These are phyloP conservation scores for Ceratobasidium sp. DNA, from an alignment of 1,284 basidiomycete species.

Conservation along the genomic window DNA sequence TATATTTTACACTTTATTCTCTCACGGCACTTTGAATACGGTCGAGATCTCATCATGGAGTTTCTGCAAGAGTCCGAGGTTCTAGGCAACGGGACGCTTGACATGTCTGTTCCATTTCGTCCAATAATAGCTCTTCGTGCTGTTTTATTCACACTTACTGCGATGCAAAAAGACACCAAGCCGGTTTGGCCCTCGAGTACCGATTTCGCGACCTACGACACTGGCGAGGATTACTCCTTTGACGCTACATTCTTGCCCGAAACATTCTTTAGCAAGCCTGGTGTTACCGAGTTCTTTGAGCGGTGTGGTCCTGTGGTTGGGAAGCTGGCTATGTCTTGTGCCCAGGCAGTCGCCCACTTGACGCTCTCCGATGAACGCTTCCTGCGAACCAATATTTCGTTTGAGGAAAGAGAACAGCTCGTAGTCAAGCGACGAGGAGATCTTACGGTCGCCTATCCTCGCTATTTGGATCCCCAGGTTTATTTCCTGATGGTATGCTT, in stretches of 20 bases:
- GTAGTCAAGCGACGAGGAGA: conserved; percentile 75
- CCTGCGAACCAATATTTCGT: conserved; percentile 67
- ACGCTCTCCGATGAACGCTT: conserved; percentile 84
- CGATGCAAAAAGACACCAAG: conserved; percentile 74
- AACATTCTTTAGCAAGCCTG: conserved; percentile 66
- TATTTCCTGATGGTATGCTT: conserved; percentile 82
- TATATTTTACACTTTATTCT: conserved; percentile 86
- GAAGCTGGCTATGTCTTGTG: conserved; percentile 71
- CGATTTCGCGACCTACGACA: conserved; percentile 70
- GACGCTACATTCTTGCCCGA: conserved; percentile 67
- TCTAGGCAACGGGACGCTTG: conserved; percentile 46
- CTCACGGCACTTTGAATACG: conserved; percentile 87
- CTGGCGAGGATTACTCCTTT: conserved; percentile 71
- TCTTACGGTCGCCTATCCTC: conserved; percentile 72
- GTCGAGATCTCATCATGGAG: conserved; percentile 82
- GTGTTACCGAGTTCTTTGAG: conserved; percentile 81
- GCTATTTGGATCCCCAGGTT: conserved; percentile 71
- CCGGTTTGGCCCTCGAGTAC: conserved; percentile 80
- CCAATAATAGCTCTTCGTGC: conserved; percentile 82
- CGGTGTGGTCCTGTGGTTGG: conserved; percentile 71
- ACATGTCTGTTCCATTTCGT: conserved; percentile 73
- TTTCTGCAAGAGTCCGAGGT: conserved; percentile 71
- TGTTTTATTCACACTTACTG: conserved; percentile 75
- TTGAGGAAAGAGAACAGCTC: conserved; percentile 74
- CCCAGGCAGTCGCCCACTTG: conserved; percentile 77